Evolutionary conservation across 2,329 filamentous ascomycete genomes (phyloP), one percentile per base, ranked within the genome.

Genomic region (Aspergillus luchuensis): DNA sequence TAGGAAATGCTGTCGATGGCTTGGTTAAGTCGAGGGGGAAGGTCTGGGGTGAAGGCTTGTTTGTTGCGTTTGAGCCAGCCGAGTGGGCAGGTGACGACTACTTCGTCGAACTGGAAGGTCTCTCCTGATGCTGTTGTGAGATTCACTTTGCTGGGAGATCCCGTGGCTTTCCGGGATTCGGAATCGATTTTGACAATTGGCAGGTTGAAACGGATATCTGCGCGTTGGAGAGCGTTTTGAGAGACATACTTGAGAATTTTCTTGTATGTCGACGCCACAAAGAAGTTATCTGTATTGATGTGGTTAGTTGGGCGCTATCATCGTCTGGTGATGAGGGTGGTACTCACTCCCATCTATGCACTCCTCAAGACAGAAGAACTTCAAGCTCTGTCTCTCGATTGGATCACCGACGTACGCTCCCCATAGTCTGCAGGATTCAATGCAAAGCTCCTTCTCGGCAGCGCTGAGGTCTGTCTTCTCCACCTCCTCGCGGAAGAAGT

Each of bases 341-440:
- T 15, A 71, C 78, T 63, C 71, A 80, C 81, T 79, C 17, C 87
- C 87, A 66, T 88, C 86, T 52, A 89, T 84, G 59, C 85, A 88
- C 69, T 89, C 86, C 68, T 89, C 87, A 28, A 89, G 75, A 78
- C 84, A 87, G 68, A 88, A 88, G 71, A 85, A 89, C 67, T 82
- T 85, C 62, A 89, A 71, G 67, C 85, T 88, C 70, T 89, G 87
- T 48, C 74, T 80, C 65, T 85, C 81, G 30, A 87, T 78, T 0
- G 83, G 79, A 61, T 84, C 85, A 6, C 87, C 87, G 8, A 89
- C 83, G 71, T 89, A 89, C 0, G 83, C 82, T 39, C 86, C 87
- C 86, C 86, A 89, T 73, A 87, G 82, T 59, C 84, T 82, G 17
- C 82, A 82, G 67, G 85, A 79, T 45, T 85, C 78, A 5, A 87